Conservation (phyloP, 331 rosid genomes). For the Quercus phellos region DNA sequence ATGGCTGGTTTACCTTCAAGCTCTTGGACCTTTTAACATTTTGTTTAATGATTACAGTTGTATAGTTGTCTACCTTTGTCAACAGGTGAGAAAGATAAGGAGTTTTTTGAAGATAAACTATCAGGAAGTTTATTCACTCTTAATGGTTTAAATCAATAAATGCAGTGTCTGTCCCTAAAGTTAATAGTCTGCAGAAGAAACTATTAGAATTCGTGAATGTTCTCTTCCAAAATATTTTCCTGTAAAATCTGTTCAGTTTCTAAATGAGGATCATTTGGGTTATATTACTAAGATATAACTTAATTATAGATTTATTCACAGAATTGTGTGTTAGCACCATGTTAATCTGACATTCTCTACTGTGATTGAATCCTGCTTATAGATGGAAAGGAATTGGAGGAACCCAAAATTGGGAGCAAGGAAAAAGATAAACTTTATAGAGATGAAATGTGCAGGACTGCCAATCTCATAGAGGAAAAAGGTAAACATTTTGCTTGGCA, state of each 20-base stretch:
- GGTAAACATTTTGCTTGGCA: not conserved
- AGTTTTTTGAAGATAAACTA: slow-evolving; percentile 60
- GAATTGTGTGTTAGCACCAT: not conserved
- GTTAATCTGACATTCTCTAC: not conserved
- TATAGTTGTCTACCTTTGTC: slow-evolving; percentile 13
- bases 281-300: not conserved
- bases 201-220: slow-evolving; percentile 45
- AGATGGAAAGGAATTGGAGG: slow-evolving; percentile 59
- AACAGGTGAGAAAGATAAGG: slow-evolving; percentile 76
- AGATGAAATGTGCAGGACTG: slow-evolving; percentile 47
- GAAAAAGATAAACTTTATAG: slow-evolving; percentile 46
- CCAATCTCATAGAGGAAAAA: slow-evolving; percentile 44
- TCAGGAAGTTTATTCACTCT: slow-evolving; percentile 50
- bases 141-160: no score
- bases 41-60: not conserved
- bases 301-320: no score
- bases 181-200: no score
- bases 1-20: slow-evolving; percentile 37
- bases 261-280: not conserved
- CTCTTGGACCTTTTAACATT: not conserved
- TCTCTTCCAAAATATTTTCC: not conserved
- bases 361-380: slow-evolving; percentile 20
- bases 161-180: no score
- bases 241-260: not conserved
- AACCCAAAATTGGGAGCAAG: slow-evolving; percentile 20